These are phyloP conservation scores for Dioscorea dumetorum DNA, from an alignment of 106 monocot genomes.

Conservation along the genomic window DNA sequence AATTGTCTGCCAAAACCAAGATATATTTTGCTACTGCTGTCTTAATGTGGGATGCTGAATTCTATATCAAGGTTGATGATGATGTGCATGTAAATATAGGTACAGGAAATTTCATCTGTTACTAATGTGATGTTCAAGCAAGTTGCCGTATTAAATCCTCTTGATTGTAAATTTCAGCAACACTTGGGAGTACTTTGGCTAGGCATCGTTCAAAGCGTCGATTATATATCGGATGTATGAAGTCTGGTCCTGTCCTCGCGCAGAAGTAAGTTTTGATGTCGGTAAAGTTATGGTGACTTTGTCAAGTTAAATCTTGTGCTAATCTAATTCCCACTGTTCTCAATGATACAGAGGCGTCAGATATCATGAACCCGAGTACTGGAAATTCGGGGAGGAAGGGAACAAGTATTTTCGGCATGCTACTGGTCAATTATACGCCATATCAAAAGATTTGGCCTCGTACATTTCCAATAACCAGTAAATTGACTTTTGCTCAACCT, in stretches of 20 bases:
- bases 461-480: slow-evolving; percentile 53
- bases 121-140: too few relatives aligned
- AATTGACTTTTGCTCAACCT: background rate
- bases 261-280: slow-evolving; percentile 58
- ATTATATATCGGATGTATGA: slow-evolving; percentile 96
- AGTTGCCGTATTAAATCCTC: too few relatives aligned
- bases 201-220: slow-evolving; percentile 71
- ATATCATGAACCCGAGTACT: slow-evolving; percentile 55
- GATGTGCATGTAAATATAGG: slow-evolving; percentile 99
- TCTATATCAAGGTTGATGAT: slow-evolving; percentile 95
- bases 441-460: slow-evolving; percentile 46
- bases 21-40: slow-evolving; percentile 88
- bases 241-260: slow-evolving; percentile 93
- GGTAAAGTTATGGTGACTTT: too few relatives aligned
- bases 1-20: slow-evolving; percentile 92
- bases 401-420: slow-evolving; percentile 61
- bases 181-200: slow-evolving; percentile 68
- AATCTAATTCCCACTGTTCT: background rate
- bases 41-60: slow-evolving; percentile 92
- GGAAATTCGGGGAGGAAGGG: slow-evolving; percentile 57
- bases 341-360: slow-evolving; percentile 46
- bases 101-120: slow-evolving; percentile 4
- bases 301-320: too few relatives aligned
- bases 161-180: slow-evolving; percentile 37
- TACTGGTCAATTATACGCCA: slow-evolving; percentile 51